phyloP scores from a whole-genome alignment of 2,329 filamentous ascomycete species.

The Monosporascus sp. region DNA sequence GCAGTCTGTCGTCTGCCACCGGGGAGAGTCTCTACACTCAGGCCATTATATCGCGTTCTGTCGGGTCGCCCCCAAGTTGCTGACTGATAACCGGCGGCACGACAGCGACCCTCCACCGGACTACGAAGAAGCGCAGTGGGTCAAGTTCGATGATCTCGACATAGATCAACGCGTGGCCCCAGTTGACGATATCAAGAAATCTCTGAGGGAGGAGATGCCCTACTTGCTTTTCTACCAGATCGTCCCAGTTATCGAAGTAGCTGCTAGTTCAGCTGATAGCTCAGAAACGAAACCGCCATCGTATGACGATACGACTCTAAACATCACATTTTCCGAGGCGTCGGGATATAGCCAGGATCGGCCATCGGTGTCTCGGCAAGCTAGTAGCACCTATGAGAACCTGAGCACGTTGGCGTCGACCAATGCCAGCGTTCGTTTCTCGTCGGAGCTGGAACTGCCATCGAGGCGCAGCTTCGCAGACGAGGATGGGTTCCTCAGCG shows the following conservation, averaged over 20 bases:
- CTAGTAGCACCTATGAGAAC: constrained; percentile 43
- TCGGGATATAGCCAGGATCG: constrained; percentile 22
- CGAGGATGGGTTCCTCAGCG: constrained; percentile 32
- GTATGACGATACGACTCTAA: constrained; percentile 48
- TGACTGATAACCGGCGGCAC: constrained; percentile 55
- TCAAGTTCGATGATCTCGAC: constrained; percentile 84
- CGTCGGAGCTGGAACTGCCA: constrained; percentile 46
- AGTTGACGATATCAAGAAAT: constrained; percentile 71
- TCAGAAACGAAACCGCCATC: constrained; percentile 51
- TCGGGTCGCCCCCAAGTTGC: constrained; percentile 60
- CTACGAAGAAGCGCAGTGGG: constrained; percentile 74
- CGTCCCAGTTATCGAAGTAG: constrained; percentile 73
- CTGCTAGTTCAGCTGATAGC: constrained; percentile 40
- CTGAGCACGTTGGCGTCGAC: constrained; percentile 26
- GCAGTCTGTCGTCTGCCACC: constrained; percentile 88
- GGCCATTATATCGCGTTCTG: constrained; percentile 90
- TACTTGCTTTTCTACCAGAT: constrained; percentile 96
- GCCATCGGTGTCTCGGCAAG: constrained; percentile 27
- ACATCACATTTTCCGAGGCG: constrained; percentile 30
- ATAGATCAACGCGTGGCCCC: constrained; percentile 63
- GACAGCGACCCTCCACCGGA: constrained; percentile 55
- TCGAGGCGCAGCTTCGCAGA: constrained; percentile 43
- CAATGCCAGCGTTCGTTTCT: constrained; percentile 49
- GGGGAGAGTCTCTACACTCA: constrained; percentile 76
- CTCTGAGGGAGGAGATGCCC: constrained; percentile 80